Percentiles rank a stretch among this genome's conserved stretches.
These are phyloP conservation scores for Amphibolis antarctica DNA, from an alignment of 106 monocot species.

Conservation along the genomic window DNA sequence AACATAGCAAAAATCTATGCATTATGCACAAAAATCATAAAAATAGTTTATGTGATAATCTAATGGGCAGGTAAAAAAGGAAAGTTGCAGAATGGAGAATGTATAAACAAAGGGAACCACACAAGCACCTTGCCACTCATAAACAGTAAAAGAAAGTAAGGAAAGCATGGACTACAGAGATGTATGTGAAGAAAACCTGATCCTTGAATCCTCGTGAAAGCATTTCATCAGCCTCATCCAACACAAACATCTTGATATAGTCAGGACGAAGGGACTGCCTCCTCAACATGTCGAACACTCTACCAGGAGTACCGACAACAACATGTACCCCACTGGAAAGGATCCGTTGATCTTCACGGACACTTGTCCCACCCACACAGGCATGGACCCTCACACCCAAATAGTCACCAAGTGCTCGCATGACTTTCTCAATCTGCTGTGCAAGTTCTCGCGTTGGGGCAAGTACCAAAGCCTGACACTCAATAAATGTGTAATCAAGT, in stretches of 20 bases:
- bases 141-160: too few relatives aligned
- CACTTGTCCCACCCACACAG: conserved; percentile 7
- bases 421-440: conserved; percentile 13
- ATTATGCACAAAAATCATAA: too few relatives aligned
- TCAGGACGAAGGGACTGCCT: conserved; percentile 1
- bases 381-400: conserved; percentile 13
- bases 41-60: too few relatives aligned
- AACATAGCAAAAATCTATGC: too few relatives aligned
- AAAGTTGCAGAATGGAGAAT: too few relatives aligned
- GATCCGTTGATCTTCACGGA: conserved; percentile 7
- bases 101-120: too few relatives aligned
- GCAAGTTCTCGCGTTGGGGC: conserved; percentile 9
- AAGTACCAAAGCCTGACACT: conserved; percentile 10
- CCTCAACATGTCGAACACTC: conserved; percentile 5
- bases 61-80: too few relatives aligned
- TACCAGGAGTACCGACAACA: conserved; percentile 5
- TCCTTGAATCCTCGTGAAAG: conserved; percentile 15
- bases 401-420: conserved; percentile 14
- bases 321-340: conserved; percentile 8
- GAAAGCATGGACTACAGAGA: too few relatives aligned
- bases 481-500: conserved; percentile 2
- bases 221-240: conserved; percentile 17
- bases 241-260: conserved; percentile 8
- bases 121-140: too few relatives aligned
- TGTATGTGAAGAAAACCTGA: neutral